A percentile compares a stretch with the other conserved stretches of the same genome.
Evolutionary conservation across 2,329 filamentous ascomycete genomes (phyloP).

Genomic region (Colletotrichum destructivum): DNA sequence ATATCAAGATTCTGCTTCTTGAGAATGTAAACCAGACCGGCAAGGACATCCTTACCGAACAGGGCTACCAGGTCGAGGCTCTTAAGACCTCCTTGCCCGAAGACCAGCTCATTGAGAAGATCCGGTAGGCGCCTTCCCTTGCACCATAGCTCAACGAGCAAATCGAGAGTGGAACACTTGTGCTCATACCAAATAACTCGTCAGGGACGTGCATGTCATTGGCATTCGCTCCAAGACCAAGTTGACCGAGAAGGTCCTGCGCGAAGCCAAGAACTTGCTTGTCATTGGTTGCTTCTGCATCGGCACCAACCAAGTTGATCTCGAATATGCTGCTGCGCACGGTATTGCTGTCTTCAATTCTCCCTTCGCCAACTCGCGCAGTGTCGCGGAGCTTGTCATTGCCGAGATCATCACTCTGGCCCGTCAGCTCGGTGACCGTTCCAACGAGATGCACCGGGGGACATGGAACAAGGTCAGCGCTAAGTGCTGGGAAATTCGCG

Average conservation of each 20-base stretch:
- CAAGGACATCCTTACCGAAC: constrained; percentile 82
- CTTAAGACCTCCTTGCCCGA: constrained; percentile 92
- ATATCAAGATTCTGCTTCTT: constrained; percentile 95
- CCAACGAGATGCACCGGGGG: constrained; percentile 92
- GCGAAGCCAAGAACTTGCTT: constrained; percentile 92
- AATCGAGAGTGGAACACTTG: constrained; percentile 16
- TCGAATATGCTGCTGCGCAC: constrained; percentile 84
- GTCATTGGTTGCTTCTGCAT: constrained; percentile 99
- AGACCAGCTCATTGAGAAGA: constrained; percentile 96
- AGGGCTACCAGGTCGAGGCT: constrained; percentile 97
- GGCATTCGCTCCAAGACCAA: constrained; percentile 99
- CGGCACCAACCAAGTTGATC: constrained; percentile 94
- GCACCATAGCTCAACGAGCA: neutral
- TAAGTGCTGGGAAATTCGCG: constrained; percentile 98
- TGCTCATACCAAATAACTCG: constrained; percentile 42
- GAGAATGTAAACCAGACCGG: constrained; percentile 97
- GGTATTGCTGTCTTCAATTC: constrained; percentile 99
- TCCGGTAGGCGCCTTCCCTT: constrained; percentile 72
- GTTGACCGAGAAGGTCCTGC: constrained; percentile 86
- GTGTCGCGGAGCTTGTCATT: constrained; percentile 96
- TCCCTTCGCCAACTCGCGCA: constrained; percentile 97
- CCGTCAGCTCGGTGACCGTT: constrained; percentile 92
- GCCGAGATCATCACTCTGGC: constrained; percentile 93
- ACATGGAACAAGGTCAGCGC: constrained; percentile 98
- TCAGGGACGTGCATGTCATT: constrained; percentile 94